Base-by-base conservation (phyloP, 495 filamentous ascomycete genomes). In the Lepraria neglecta region DNA sequence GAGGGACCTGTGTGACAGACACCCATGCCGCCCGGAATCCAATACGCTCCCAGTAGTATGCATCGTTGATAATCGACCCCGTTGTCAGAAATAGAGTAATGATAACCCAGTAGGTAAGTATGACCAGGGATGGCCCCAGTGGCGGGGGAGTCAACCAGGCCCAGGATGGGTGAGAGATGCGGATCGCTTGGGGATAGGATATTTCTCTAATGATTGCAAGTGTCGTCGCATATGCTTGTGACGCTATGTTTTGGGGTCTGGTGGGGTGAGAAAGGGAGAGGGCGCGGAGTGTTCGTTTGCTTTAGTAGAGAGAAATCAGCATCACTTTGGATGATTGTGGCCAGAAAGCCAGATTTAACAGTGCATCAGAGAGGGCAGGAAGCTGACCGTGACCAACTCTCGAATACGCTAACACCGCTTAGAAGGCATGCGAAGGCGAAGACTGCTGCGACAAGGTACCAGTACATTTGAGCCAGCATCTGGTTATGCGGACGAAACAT, bases 21-120 rank as follows among this genome's bases (percentile, higher is more conserved):
- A 95, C 77, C 77, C 85, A 92, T 7, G 84, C 90, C 47, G 84
- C 83, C 45, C 90, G 84, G 68, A 85, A 91, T 9, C 82, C 90
- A 58, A 94, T 81, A 54, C 83, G 76, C 69, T 95, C 88, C 78
- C 81, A 88, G 43, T 63, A 59, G 9, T 46, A 59, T 33, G 53
- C 33, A 9, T 66, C 64, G 11, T 60, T 46, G 48, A 45, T 19
- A n/a, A 60, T 45, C 1, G 58, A 60, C 9, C 59, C 43, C 6
- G 30, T 27, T 0, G 50, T 58, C 24, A 58, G 30, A 21, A 88
- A 79, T 40, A 80, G 77, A 59, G 84, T 71, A 59, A 88, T 76
- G 56, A 84, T 69, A 28, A 80, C 72, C 72, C 79, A 77, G 70
- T 87, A 84, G 28, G 71, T 71, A 11, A 79, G 58, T 31, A 88